Percentiles rank a stretch among this genome's conserved stretches.
Evolutionary conservation across 805 yeast species (phyloP).

Genomic region (Vanderwaltozyma verrucispora): DNA sequence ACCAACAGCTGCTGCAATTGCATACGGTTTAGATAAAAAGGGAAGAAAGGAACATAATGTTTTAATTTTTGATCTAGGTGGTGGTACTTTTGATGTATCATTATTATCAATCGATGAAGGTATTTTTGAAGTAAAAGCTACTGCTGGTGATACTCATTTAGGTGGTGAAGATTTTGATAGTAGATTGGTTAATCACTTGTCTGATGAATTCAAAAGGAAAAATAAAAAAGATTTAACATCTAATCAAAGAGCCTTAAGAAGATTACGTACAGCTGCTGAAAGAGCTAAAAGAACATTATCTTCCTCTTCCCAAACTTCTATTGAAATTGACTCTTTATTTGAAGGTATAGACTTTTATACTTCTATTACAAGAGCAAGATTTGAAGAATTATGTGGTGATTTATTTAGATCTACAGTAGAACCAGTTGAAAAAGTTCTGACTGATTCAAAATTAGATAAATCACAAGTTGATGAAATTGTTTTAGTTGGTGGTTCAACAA

Average conservation of each 20-base stretch:
- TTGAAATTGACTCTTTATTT: constrained; percentile 85
- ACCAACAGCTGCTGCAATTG: constrained; percentile 95
- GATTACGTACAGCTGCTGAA: constrained; percentile 95
- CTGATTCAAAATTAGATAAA: constrained; percentile 83
- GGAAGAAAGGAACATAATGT: constrained; percentile 76
- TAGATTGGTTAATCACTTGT: constrained; percentile 83
- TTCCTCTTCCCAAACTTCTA: constrained; percentile 85
- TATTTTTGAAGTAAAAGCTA: constrained; percentile 91
- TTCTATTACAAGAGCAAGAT: constrained; percentile 91
- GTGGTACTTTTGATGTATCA: constrained; percentile 95
- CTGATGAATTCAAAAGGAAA: constrained; percentile 89
- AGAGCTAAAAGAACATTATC: constrained; percentile 96
- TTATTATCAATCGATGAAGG: constrained; percentile 85
- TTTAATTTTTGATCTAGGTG: constrained; percentile 87
- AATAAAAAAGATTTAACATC: constrained; percentile 78
- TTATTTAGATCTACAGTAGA: constrained; percentile 86
- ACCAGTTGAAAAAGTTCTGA: constrained; percentile 59
- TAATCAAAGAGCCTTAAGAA: constrained; percentile 91
- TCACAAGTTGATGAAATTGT: constrained; percentile 83
- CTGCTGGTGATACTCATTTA: constrained; percentile 43
- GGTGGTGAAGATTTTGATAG: constrained; percentile 50
- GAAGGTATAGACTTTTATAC: constrained; percentile 96
- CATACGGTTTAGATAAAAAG: constrained; percentile 78
- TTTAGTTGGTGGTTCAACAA: constrained; percentile 93
- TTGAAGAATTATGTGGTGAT: constrained; percentile 90